Evolutionary conservation across 2,329 filamentous ascomycete species (phyloP).

Genomic region (Calonectria henricotiae): DNA sequence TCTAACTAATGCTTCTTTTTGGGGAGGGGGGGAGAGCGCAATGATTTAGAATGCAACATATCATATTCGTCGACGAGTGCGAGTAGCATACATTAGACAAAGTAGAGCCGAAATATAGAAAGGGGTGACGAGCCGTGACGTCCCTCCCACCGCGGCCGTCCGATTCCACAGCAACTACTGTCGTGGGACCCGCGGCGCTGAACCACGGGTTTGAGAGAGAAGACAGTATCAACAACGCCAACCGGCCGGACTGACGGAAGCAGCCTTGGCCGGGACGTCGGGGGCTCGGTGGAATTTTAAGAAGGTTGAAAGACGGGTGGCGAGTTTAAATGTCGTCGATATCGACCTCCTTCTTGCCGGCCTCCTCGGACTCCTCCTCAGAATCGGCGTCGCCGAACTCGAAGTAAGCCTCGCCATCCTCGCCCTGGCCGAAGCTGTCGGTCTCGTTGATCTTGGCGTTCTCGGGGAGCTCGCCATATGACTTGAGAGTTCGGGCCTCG

Average conservation of each 20-base stretch:
- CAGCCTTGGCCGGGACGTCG: constrained; percentile 40
- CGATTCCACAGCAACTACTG: constrained; percentile 63
- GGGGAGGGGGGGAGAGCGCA: constrained; percentile 40
- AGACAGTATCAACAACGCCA: constrained; percentile 70
- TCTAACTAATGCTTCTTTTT: constrained; percentile 50
- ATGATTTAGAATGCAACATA: constrained; percentile 47
- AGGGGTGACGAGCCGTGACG: constrained; percentile 66
- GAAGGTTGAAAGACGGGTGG: constrained; percentile 24
- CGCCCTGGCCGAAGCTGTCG: constrained; percentile 92
- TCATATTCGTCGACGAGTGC: constrained; percentile 49
- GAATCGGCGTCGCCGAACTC: constrained; percentile 97
- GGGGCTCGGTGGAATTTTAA: constrained; percentile 47
- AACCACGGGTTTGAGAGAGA: constrained; percentile 72
- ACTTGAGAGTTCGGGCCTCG: constrained; percentile 95
- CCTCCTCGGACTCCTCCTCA: constrained; percentile 67
- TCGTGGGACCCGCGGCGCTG: constrained; percentile 60
- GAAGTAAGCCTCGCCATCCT: constrained; percentile 96
- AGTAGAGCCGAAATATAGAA: constrained; percentile 46
- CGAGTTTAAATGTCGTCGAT: constrained; percentile 90
- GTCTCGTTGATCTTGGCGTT: constrained; percentile 99
- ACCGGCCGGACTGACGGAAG: constrained; percentile 23
- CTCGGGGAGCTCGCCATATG: constrained; percentile 97
- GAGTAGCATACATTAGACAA: constrained; percentile 42
- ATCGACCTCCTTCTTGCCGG: constrained; percentile 85
- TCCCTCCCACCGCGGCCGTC: constrained; percentile 74